These are phyloP conservation scores for Skeletonema marinoi DNA, from an alignment of 108 stramenopile species.

Conservation along the genomic window DNA sequence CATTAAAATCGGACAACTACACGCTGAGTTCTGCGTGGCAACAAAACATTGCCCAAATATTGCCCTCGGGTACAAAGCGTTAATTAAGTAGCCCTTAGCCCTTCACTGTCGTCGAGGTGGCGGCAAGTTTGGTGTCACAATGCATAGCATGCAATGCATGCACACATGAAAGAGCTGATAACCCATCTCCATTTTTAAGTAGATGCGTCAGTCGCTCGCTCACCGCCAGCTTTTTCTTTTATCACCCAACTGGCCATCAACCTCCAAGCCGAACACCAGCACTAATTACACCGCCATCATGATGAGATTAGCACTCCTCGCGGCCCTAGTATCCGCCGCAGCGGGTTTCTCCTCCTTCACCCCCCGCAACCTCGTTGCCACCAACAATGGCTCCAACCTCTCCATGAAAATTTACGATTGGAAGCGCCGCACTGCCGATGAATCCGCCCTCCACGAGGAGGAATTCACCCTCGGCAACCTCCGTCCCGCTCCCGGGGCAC, in stretches of 20 bases:
- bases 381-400: conserved; percentile 41
- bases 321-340: conserved; percentile 41
- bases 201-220: neutral
- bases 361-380: conserved; percentile 39
- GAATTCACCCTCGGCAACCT: conserved; percentile 83
- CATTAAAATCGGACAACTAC: too few species aligned
- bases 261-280: neutral
- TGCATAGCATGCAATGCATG: too few species aligned
- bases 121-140: too few species aligned
- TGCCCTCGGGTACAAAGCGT: too few species aligned
- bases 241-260: neutral
- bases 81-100: too few species aligned
- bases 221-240: neutral
- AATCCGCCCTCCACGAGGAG: conserved; percentile 72
- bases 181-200: too few species aligned
- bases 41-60: too few species aligned
- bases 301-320: conserved; percentile 37
- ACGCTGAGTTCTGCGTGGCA: too few species aligned
- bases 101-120: too few species aligned
- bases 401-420: conserved; percentile 96
- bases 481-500: conserved; percentile 83
- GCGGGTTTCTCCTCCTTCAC: conserved; percentile 56
- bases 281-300: conserved; percentile 14
- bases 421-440: conserved; percentile 91
- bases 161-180: too few species aligned